A percentile compares a stretch with the other conserved stretches of the same genome.
Conservation (phyloP, 2,329 filamentous ascomycete species). For the Cadophora luteo-olivacea region DNA sequence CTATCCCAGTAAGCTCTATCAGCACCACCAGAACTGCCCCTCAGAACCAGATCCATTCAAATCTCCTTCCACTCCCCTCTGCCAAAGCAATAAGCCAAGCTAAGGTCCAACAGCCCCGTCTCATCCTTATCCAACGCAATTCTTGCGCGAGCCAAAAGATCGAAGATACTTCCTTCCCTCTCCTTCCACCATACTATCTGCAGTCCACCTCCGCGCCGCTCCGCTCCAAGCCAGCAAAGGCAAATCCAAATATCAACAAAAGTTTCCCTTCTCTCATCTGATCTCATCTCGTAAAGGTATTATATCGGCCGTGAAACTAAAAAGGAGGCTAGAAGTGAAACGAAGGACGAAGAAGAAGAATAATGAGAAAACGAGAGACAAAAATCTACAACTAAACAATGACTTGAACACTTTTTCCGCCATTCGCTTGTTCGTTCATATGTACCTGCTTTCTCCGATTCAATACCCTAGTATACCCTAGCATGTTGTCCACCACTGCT, state of each 20-base stretch:
- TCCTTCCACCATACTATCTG: not conserved
- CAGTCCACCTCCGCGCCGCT: too few relatives aligned
- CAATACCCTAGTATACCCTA: too few relatives aligned
- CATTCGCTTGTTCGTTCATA: not conserved
- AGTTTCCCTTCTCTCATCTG: not conserved
- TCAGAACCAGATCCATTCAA: not conserved
- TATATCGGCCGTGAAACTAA: not conserved
- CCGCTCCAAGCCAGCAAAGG: too few relatives aligned
- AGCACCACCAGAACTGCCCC: not conserved
- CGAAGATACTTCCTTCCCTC: too few relatives aligned
- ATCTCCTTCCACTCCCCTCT: not conserved
- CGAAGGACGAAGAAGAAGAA: not conserved
- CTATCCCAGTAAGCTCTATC: not conserved
- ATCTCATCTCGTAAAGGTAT: slow-evolving; percentile 1
- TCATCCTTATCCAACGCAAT: not conserved
- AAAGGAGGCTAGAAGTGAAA: not conserved
- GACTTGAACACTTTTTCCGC: not conserved
- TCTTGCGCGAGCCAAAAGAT: too few relatives aligned
- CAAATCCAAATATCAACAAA: too few relatives aligned
- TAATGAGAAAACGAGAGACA: not conserved
- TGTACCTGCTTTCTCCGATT: not conserved
- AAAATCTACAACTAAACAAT: not conserved
- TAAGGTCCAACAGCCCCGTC: too few relatives aligned
- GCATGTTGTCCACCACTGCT: not conserved
- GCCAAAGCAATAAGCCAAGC: too few relatives aligned